Conservation (phyloP, 1,139 yeast genomes). For the Pichia sp. region DNA sequence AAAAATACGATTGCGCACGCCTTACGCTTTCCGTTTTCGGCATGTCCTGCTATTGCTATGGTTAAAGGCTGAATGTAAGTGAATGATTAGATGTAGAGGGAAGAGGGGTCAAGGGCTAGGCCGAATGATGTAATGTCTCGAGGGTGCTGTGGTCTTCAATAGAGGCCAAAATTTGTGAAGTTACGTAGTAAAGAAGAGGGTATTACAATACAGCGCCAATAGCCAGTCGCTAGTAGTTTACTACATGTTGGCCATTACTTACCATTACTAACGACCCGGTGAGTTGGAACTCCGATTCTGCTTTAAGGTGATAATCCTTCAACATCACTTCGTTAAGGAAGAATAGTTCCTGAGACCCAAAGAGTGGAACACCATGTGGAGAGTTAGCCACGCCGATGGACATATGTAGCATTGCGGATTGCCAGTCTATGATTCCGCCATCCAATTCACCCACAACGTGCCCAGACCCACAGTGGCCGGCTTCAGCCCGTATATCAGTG, state of each 20-base stretch:
- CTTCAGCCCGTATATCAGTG: not conserved
- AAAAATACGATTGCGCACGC: not conserved
- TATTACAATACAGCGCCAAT: not conserved
- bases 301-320: not conserved
- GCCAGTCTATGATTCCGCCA: conserved; percentile 9
- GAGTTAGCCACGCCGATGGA: conserved; percentile 17
- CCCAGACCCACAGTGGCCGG: conserved; percentile 7
- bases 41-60: too few species aligned
- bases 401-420: conserved; percentile 15
- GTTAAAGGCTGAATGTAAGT: too few species aligned
- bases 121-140: not conserved
- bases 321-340: conserved; percentile 6
- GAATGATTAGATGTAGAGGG: too few species aligned
- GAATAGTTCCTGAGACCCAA: conserved; percentile 8
- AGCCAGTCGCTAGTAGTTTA: not conserved
- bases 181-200: not conserved
- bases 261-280: conserved; percentile 1
- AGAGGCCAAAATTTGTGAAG: not conserved
- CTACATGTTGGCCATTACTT: not conserved
- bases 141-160: not conserved
- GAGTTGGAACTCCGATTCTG: not conserved
- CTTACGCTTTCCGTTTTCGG: too few species aligned
- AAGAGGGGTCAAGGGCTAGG: too few species aligned
- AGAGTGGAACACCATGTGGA: not conserved
- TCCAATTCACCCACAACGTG: conserved; percentile 19